These are phyloP conservation scores for Sanghuangporus sanghuang DNA, from an alignment of 1,284 basidiomycete species.

Conservation along the genomic window DNA sequence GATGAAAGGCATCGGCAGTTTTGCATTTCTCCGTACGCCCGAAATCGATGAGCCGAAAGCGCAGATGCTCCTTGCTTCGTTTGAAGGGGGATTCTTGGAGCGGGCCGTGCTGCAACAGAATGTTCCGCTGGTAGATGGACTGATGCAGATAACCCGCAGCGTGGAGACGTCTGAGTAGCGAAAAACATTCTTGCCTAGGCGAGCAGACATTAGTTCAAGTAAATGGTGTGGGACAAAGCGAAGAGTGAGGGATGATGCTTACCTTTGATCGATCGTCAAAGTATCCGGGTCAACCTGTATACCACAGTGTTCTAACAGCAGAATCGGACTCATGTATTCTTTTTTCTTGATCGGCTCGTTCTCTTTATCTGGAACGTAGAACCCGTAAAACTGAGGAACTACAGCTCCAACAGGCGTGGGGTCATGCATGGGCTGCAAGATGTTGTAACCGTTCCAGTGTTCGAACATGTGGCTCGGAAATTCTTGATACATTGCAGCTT, in stretches of 20 bases:
- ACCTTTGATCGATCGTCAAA: constrained; percentile 25
- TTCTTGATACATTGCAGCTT: constrained; percentile 28
- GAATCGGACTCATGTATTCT: constrained; percentile 25
- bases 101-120: constrained; percentile 32
- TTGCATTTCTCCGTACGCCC: constrained; percentile 20
- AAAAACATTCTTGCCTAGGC: constrained; percentile 26
- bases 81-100: constrained; percentile 27
- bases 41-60: constrained; percentile 37
- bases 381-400: constrained; percentile 37
- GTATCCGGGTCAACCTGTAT: constrained; percentile 21
- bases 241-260: constrained; percentile 4
- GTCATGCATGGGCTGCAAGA: constrained; percentile 23
- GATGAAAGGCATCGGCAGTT: neutral
- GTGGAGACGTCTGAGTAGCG: constrained; percentile 30
- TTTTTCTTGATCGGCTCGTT: constrained; percentile 6
- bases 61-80: constrained; percentile 25
- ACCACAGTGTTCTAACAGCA: constrained; percentile 36
- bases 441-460: constrained; percentile 31
- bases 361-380: constrained; percentile 24
- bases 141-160: constrained; percentile 30
- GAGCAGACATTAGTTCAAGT: neutral
- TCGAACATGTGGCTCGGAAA: constrained; percentile 30
- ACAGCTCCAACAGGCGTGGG: constrained; percentile 31
- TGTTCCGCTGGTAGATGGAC: constrained; percentile 32
- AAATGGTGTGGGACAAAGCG: neutral